Evolutionary conservation across 2,329 filamentous ascomycete species (phyloP).

Genomic region (Niveomyces coronatus): DNA sequence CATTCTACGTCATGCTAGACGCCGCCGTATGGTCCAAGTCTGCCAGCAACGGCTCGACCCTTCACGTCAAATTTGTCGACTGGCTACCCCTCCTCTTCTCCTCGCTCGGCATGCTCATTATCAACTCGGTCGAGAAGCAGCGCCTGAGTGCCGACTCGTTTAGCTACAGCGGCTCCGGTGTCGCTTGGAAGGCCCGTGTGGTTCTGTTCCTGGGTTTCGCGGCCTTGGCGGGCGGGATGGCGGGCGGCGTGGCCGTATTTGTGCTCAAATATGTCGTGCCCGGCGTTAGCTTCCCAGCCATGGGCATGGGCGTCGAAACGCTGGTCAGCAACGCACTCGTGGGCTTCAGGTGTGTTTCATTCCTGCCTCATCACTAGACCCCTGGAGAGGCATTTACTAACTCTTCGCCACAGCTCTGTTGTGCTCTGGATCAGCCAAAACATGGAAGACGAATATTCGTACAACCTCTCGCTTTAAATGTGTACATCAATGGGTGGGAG

Average conservation of each 20-base stretch:
- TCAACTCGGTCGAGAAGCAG: slow-evolving; percentile 59
- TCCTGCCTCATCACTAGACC: neutral
- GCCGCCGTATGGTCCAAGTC: slow-evolving; percentile 57
- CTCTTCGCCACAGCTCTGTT: slow-evolving; percentile 38
- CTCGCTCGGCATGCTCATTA: slow-evolving; percentile 58
- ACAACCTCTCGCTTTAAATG: slow-evolving; percentile 50
- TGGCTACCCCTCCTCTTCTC: slow-evolving; percentile 61
- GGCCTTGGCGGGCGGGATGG: slow-evolving; percentile 55
- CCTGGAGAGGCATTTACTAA: neutral
- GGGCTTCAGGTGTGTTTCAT: slow-evolving; percentile 41
- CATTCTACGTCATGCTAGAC: slow-evolving; percentile 60
- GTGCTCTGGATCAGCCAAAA: slow-evolving; percentile 61
- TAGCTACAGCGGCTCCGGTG: slow-evolving; percentile 50
- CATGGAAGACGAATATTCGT: slow-evolving; percentile 63
- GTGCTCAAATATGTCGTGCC: slow-evolving; percentile 55
- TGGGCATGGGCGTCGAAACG: slow-evolving; percentile 56
- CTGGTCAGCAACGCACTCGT: slow-evolving; percentile 55
- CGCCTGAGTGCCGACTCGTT: slow-evolving; percentile 54
- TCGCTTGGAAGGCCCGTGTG: slow-evolving; percentile 59
- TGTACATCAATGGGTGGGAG: neutral
- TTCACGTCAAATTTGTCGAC: slow-evolving; percentile 57
- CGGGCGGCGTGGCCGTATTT: slow-evolving; percentile 57
- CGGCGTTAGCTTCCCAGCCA: slow-evolving; percentile 46
- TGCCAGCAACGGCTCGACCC: slow-evolving; percentile 44
- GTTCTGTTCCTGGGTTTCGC: slow-evolving; percentile 59